phyloP scores from a whole-genome alignment of 192 early-diverging fungal species.

The Coemansia sp. region DNA sequence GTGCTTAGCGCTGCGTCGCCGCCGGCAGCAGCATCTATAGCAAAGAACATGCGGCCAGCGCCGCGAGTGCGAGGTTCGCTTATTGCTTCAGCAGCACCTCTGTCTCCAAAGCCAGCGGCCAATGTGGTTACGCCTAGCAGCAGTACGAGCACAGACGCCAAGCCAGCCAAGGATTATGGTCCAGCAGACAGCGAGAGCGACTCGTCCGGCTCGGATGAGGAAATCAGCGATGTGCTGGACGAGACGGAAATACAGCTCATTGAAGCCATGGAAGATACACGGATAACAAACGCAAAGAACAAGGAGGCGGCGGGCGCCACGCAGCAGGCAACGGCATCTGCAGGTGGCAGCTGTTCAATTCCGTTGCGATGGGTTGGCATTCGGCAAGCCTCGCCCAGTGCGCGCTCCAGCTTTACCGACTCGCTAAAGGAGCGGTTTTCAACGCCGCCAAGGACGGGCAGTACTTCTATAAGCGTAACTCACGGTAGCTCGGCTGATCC shows the following conservation, averaged over 20 bases:
- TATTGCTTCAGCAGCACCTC: not conserved
- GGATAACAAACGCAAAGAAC: conserved; percentile 24
- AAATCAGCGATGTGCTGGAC: conserved; percentile 51
- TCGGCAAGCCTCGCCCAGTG: conserved; percentile 15
- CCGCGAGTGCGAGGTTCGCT: conserved; percentile 3
- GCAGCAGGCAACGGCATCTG: not conserved
- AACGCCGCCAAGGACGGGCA: conserved; percentile 8
- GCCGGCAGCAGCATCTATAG: not conserved
- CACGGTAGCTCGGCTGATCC: not conserved
- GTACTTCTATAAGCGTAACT: conserved; percentile 4
- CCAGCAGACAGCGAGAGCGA: conserved; percentile 13
- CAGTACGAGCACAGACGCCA: not conserved
- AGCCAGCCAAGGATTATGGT: not conserved
- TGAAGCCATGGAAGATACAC: conserved; percentile 52
- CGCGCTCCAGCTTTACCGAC: conserved; percentile 25
- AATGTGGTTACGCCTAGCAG: not conserved
- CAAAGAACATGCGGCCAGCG: not conserved
- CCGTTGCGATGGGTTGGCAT: conserved; percentile 35
- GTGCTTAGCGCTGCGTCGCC: conserved; percentile 1
- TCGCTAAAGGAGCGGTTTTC: conserved; percentile 51
- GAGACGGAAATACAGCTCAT: conserved; percentile 53
- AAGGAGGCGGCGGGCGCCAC: conserved; percentile 12
- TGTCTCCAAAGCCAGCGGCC: not conserved
- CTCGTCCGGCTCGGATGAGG: conserved; percentile 41
- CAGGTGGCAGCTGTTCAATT: not conserved